These are phyloP conservation scores for Trametes elegans DNA, from an alignment of 768 basidiomycete species.

Conservation along the genomic window DNA sequence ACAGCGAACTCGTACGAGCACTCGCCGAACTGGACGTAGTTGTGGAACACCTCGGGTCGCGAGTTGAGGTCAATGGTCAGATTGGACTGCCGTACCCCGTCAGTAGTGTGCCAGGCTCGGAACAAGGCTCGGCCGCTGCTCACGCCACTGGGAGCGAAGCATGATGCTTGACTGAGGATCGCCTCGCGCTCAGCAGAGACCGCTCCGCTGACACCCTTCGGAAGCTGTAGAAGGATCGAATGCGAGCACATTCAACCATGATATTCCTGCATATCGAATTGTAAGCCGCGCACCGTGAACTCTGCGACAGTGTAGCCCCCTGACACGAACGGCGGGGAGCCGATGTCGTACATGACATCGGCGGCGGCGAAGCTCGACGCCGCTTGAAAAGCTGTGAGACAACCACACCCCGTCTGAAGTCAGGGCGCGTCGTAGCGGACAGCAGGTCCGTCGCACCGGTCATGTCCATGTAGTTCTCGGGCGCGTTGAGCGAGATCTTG, in stretches of 20 bases:
- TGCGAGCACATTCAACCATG: neutral
- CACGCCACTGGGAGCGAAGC: slow-evolving; percentile 38
- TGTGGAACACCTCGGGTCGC: slow-evolving; percentile 41
- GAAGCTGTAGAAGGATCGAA: slow-evolving; percentile 32
- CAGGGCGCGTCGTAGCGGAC: neutral
- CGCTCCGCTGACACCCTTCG: slow-evolving; percentile 43
- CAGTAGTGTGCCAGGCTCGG: no score
- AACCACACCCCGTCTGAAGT: neutral
- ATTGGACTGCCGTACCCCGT: no score
- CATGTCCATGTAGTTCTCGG: slow-evolving; percentile 44
- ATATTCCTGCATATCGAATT: no score
- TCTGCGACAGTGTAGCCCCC: slow-evolving; percentile 44
- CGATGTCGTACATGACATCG: slow-evolving; percentile 44
- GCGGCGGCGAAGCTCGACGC: slow-evolving; percentile 57
- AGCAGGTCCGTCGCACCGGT: slow-evolving; percentile 35
- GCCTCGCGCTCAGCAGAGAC: slow-evolving; percentile 48
- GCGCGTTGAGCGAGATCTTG: slow-evolving; percentile 45
- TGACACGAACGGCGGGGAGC: slow-evolving; percentile 45
- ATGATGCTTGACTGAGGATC: slow-evolving; percentile 44
- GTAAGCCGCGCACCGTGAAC: no score
- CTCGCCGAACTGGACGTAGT: slow-evolving; percentile 37
- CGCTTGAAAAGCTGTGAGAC: slow-evolving; percentile 44
- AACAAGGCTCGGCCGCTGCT: slow-evolving; percentile 10
- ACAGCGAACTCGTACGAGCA: slow-evolving; percentile 44
- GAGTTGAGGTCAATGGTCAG: slow-evolving; percentile 28